Conservation (phyloP, 2,329 filamentous ascomycete species). For the Clarireedia paspali region DNA sequence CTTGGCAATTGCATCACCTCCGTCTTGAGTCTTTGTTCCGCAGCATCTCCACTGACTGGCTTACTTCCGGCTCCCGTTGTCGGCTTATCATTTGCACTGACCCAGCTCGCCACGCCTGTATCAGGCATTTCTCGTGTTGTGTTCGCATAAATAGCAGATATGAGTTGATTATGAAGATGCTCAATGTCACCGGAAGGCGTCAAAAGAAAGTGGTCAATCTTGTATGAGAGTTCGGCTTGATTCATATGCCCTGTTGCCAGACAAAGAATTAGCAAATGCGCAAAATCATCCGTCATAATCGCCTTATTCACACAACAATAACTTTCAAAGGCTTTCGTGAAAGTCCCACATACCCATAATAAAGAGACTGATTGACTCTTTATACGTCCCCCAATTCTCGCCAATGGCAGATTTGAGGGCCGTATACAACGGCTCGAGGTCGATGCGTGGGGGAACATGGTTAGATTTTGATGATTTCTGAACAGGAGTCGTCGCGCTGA, state of each 20-base stretch:
- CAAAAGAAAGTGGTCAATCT: slow-evolving; percentile 52
- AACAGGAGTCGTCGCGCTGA: slow-evolving; percentile 44
- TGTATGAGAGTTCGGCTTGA: slow-evolving; percentile 50
- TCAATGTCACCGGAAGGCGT: slow-evolving; percentile 46
- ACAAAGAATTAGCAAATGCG: slow-evolving; percentile 26
- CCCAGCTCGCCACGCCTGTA: slow-evolving; percentile 60
- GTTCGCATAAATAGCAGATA: slow-evolving; percentile 61
- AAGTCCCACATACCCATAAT: slow-evolving; percentile 44
- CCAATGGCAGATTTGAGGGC: slow-evolving; percentile 52
- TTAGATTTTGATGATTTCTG: slow-evolving; percentile 46
- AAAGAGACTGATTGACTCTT: slow-evolving; percentile 55
- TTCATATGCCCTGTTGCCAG: slow-evolving; percentile 48
- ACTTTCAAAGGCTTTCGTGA: neutral
- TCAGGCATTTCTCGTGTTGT: slow-evolving; percentile 63
- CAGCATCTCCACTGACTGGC: slow-evolving; percentile 56
- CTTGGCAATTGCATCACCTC: slow-evolving; percentile 65
- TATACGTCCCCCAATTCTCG: slow-evolving; percentile 58
- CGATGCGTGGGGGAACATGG: slow-evolving; percentile 58
- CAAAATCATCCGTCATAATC: neutral
- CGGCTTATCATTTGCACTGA: slow-evolving; percentile 64
- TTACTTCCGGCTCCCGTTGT: slow-evolving; percentile 49
- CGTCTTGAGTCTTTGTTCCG: slow-evolving; percentile 57
- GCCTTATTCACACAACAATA: neutral
- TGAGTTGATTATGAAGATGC: slow-evolving; percentile 60
- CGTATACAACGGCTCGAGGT: slow-evolving; percentile 58